Percentiles rank a stretch among this genome's conserved stretches.
These are phyloP conservation scores for Pneumocystis canis DNA, from an alignment of 1,139 yeast genomes.

Conservation along the genomic window DNA sequence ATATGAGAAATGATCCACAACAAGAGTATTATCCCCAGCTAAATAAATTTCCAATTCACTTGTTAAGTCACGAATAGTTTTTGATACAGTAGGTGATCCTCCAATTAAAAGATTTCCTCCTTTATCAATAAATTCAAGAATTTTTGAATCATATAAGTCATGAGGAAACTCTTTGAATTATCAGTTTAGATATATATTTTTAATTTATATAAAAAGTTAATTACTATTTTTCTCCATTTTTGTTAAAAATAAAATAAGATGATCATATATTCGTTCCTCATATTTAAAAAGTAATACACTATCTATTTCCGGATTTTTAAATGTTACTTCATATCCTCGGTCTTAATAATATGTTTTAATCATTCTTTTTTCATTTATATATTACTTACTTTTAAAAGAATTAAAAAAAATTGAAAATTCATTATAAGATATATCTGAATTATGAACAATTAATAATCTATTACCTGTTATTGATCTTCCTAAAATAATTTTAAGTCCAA, in stretches of 20 bases:
- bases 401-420: conserved; percentile 25
- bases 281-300: conserved; percentile 28
- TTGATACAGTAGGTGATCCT: conserved; percentile 43
- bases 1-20: conserved; percentile 50
- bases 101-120: conserved; percentile 68
- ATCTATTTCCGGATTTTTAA: conserved; percentile 22
- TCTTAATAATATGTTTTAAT: conserved; percentile 10
- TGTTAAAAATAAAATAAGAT: conserved; percentile 38
- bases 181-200: conserved; percentile 5
- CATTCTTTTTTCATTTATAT: not conserved
- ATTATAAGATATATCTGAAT: conserved; percentile 21
- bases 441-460: conserved; percentile 27
- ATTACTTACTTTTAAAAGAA: conserved; percentile 17
- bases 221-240: conserved; percentile 19
- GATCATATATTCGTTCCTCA: conserved; percentile 36
- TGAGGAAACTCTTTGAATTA: conserved; percentile 28
- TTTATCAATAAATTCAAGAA: conserved; percentile 41
- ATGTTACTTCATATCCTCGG: conserved; percentile 24
- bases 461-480: conserved; percentile 14
- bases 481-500: not conserved
- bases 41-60: conserved; percentile 75
- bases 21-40: conserved; percentile 56
- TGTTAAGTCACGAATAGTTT: conserved; percentile 50
- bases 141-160: conserved; percentile 28
- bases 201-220: conserved; percentile 1